phyloP scores from a whole-genome alignment of 805 yeast species.

The Maudiozyma turicensis region DNA sequence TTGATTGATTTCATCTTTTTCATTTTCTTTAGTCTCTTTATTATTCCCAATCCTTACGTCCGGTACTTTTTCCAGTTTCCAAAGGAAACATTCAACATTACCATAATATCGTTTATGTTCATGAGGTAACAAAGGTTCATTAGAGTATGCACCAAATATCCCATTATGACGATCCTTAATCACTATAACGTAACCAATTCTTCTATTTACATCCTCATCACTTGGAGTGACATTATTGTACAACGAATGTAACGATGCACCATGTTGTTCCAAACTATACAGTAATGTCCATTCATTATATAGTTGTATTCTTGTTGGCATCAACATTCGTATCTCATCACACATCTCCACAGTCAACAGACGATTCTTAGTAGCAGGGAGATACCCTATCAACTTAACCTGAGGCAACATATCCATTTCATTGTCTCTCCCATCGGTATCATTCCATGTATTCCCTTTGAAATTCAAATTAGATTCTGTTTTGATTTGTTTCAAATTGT shows the following conservation, averaged over 20 bases:
- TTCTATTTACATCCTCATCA: constrained; percentile 30
- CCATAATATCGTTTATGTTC: constrained; percentile 76
- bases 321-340: constrained; percentile 56
- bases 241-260: constrained; percentile 74
- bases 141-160: constrained; percentile 70
- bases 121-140: constrained; percentile 61
- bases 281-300: constrained; percentile 66
- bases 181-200: constrained; percentile 65
- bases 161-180: constrained; percentile 56
- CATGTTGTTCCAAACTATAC: constrained; percentile 87
- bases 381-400: constrained; percentile 52
- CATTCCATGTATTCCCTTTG: neutral
- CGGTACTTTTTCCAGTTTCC: constrained; percentile 55
- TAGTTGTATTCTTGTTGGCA: constrained; percentile 75
- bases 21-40: constrained; percentile 2
- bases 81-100: constrained; percentile 89
- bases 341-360: constrained; percentile 57
- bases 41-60: constrained; percentile 9
- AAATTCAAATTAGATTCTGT: neutral
- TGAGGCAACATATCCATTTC: constrained; percentile 42
- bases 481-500: neutral
- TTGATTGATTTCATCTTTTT: constrained; percentile 8
- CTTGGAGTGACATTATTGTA: constrained; percentile 48
- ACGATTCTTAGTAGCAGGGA: constrained; percentile 43
- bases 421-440: neutral